phyloP scores from a whole-genome alignment of 768 basidiomycete species.

The Pholiota microspora region DNA sequence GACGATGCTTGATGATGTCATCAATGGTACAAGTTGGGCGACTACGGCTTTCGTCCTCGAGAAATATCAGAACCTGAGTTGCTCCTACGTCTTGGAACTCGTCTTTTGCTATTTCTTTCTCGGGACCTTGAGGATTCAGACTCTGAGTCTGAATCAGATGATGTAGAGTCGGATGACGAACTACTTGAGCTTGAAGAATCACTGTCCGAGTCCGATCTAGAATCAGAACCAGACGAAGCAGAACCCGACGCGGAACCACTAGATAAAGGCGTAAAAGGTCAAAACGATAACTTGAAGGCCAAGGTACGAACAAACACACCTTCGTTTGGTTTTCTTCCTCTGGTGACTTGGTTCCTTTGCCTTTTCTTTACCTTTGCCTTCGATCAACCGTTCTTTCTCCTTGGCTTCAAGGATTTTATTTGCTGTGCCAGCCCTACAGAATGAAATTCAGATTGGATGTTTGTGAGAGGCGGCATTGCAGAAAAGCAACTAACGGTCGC shows the following conservation, averaged over 20 bases:
- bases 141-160: slow-evolving; percentile 17
- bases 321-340: slow-evolving; percentile 31
- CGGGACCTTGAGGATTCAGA: slow-evolving; percentile 44
- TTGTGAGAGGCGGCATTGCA: neutral
- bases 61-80: slow-evolving; percentile 20
- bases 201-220: slow-evolving; percentile 36
- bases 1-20: neutral
- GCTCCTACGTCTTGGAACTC: slow-evolving; percentile 20
- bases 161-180: slow-evolving; percentile 24
- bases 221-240: slow-evolving; percentile 26
- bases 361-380: slow-evolving; percentile 32
- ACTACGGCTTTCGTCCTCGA: slow-evolving; percentile 8
- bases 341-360: slow-evolving; percentile 37
- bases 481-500: slow-evolving; percentile 54
- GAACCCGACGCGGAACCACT: slow-evolving; percentile 20
- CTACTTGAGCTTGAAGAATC: slow-evolving; percentile 24
- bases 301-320: slow-evolving; percentile 21
- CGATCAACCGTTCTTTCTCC: slow-evolving; percentile 68
- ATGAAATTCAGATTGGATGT: neutral
- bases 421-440: slow-evolving; percentile 69
- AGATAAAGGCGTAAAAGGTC: slow-evolving; percentile 9
- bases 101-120: slow-evolving; percentile 25
- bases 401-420: slow-evolving; percentile 81
- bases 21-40: neutral
- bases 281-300: neutral